A percentile compares a stretch with the other conserved stretches of the same genome.
Evolutionary conservation across 2,329 filamentous ascomycete genomes (phyloP).

Genomic region (Ploettnerulaceae sp.): DNA sequence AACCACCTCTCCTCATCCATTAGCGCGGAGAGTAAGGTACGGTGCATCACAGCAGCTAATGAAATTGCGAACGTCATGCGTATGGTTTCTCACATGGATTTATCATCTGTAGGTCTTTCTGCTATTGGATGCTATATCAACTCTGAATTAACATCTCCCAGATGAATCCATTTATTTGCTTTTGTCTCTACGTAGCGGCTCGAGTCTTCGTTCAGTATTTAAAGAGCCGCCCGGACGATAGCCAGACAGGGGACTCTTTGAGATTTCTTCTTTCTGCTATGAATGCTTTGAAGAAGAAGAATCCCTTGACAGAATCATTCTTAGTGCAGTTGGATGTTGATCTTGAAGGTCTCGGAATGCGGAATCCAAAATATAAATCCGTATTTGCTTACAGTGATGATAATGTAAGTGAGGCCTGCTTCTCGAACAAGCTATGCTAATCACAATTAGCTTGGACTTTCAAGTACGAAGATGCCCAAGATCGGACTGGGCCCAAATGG

Average conservation of each 20-base stretch:
- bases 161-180: slow-evolving; percentile 95
- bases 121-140: not conserved
- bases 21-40: slow-evolving; percentile 82
- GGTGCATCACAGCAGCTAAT: slow-evolving; percentile 88
- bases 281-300: slow-evolving; percentile 80
- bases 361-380: slow-evolving; percentile 54
- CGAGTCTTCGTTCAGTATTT: slow-evolving; percentile 94
- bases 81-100: slow-evolving; percentile 85
- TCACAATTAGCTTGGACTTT: slow-evolving; percentile 24
- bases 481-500: slow-evolving; percentile 6
- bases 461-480: slow-evolving; percentile 20
- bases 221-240: slow-evolving; percentile 87
- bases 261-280: slow-evolving; percentile 88
- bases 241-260: slow-evolving; percentile 71
- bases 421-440: slow-evolving; percentile 12
- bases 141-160: slow-evolving; percentile 37
- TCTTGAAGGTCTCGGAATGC: slow-evolving; percentile 65
- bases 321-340: slow-evolving; percentile 90
- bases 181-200: slow-evolving; percentile 93
- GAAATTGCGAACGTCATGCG: slow-evolving; percentile 95
- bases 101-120: slow-evolving; percentile 64
- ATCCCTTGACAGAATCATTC: slow-evolving; percentile 91
- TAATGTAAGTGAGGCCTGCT: slow-evolving; percentile 24
- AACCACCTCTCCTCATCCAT: slow-evolving; percentile 72
- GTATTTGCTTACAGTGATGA: slow-evolving; percentile 42